Base-by-base conservation (phyloP, 108 stramenopile species). In the Bacterosira constricta region DNA sequence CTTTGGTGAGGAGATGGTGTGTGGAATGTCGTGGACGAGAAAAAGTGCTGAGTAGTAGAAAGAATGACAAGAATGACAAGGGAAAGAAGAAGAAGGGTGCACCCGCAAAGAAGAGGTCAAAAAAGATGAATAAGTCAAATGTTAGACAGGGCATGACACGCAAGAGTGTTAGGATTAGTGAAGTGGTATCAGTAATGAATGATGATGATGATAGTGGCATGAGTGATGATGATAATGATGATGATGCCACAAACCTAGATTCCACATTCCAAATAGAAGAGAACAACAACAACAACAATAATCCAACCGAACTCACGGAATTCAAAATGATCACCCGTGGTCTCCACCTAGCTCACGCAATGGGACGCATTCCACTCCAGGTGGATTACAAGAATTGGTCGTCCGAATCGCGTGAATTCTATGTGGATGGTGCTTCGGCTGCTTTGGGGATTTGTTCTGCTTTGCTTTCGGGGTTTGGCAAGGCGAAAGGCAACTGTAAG, bases 361-460 rank as follows among this genome's bases (percentile, higher is more conserved):
- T 90, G 23, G 67, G 77, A 31, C 15, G 39, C 4, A 66, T 77
- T 18, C 83, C 85, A 10, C 17, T 69, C 1, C 83, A 86, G 52
- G 39, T 62, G 31, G 92, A 90, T 42, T 90, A 89, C 69, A 57
- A 71, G 49, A 88, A 77, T 49, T 91, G 90, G 92, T 84, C 87
- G 7, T 50, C 49, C 8, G 90, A 90, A 32, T 82, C 87, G 30
- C 60, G 82, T 26, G 92, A 94, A 55, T 79, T 76, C 13, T 57
- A 85, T 25, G 12, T 88, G 18, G 90, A 94, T 32, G 80, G 85
- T 7, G 67, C 79, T 13, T 63, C 61, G 21, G 53, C 54, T 13
- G 83, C 84, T 3, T 55, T 88, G 11, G 84, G 64, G 17, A 86
- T 84, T 23, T 25, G 63, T 30, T 77, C 84, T 0, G 86, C 91